phyloP scores from a whole-genome alignment of 768 basidiomycete species.

The Mycena rebaudengoi region DNA sequence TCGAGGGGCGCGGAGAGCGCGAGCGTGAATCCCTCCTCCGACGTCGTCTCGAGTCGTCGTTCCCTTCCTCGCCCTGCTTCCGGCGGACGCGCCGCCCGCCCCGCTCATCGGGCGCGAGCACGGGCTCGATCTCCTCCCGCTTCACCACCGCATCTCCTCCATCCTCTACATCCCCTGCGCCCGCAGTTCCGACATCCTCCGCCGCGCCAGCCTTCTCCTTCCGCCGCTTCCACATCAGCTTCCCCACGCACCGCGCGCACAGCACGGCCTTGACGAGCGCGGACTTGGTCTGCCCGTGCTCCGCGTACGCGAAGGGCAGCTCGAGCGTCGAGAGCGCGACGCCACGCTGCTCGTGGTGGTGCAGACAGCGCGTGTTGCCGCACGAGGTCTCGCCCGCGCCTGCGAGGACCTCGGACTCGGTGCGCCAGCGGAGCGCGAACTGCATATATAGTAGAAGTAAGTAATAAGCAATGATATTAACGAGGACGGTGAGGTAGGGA shows the following conservation, averaged over 20 bases:
- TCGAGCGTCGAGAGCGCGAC: slow-evolving; percentile 77
- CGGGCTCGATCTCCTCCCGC: not conserved
- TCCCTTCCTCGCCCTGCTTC: not conserved
- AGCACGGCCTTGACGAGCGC: slow-evolving; percentile 93
- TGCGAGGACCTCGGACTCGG: slow-evolving; percentile 87
- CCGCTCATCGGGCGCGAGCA: not conserved
- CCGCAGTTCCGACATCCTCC: not conserved
- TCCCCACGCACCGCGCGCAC: slow-evolving; percentile 80
- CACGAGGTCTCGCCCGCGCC: slow-evolving; percentile 90
- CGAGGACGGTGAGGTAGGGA: not conserved
- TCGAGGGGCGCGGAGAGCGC: slow-evolving; percentile 40
- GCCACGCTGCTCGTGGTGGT: slow-evolving; percentile 52
- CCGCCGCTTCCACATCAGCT: slow-evolving; percentile 86
- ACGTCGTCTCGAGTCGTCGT: slow-evolving; percentile 6
- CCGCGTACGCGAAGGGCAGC: slow-evolving; percentile 89
- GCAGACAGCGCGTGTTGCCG: slow-evolving; percentile 85
- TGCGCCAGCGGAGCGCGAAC: slow-evolving; percentile 95
- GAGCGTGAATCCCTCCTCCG: slow-evolving; percentile 45
- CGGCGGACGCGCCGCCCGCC: not conserved
- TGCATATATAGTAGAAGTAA: slow-evolving; percentile 38
- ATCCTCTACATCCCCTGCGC: not conserved
- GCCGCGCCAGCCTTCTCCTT: slow-evolving; percentile 59
- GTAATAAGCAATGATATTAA: not conserved
- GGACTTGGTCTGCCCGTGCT: slow-evolving; percentile 76
- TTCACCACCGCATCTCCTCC: slow-evolving; percentile 7